Evolutionary conservation across 352 stramenopile genomes (phyloP).

Genomic region (Pythium sp.): DNA sequence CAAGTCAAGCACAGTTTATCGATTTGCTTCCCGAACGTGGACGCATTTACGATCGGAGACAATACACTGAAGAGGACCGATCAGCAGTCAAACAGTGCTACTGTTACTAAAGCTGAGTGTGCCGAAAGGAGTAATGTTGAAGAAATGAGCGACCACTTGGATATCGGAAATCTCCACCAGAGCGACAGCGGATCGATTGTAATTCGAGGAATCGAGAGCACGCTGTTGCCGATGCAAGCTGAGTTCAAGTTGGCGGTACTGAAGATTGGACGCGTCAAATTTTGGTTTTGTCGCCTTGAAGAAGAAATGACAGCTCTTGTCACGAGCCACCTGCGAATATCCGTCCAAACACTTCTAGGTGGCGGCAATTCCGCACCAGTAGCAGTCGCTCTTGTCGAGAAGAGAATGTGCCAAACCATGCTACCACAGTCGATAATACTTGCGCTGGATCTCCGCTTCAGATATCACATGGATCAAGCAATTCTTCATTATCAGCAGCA

Average conservation of each 20-base stretch:
- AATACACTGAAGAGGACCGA: not conserved
- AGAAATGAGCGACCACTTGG: not conserved
- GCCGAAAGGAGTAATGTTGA: not conserved
- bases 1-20: constrained; percentile 27
- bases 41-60: constrained; percentile 28
- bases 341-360: constrained; percentile 23
- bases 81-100: not conserved
- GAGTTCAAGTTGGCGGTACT: constrained; percentile 38
- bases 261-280: constrained; percentile 64
- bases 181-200: not conserved
- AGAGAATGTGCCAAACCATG: constrained; percentile 10
- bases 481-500: constrained; percentile 4
- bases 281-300: constrained; percentile 61
- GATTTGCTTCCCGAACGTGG: constrained; percentile 39
- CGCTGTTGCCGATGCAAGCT: not conserved
- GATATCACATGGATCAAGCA: constrained; percentile 12
- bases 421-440: constrained; percentile 14
- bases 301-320: constrained; percentile 58
- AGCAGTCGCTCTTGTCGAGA: not conserved
- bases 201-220: constrained; percentile 11
- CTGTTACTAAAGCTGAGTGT: not conserved
- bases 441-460: constrained; percentile 13
- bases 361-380: constrained; percentile 1
- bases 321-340: constrained; percentile 28
- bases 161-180: not conserved